Percentiles rank a stretch among this genome's conserved stretches.
These are phyloP conservation scores for Skeletonema tropicum DNA, from an alignment of 108 stramenopile genomes.

Conservation along the genomic window DNA sequence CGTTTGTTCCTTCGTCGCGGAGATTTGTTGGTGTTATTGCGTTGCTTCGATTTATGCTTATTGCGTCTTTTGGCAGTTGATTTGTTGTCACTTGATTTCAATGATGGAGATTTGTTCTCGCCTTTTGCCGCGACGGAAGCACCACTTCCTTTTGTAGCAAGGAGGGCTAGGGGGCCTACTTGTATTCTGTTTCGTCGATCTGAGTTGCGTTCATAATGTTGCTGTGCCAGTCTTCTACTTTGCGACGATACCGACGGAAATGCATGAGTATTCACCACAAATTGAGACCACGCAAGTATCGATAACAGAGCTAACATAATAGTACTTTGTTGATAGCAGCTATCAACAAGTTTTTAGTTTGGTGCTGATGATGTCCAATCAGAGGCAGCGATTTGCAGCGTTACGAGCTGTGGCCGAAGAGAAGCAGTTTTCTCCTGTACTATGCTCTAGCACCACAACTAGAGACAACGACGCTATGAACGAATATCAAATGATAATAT, in stretches of 20 bases:
- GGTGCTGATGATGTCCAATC: too few relatives aligned
- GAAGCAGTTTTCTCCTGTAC: too few relatives aligned
- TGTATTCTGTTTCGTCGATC: neutral
- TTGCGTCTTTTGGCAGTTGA: neutral
- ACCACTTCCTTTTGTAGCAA: neutral
- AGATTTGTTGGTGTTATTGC: neutral
- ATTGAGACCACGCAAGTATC: neutral
- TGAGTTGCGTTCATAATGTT: neutral
- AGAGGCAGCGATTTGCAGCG: too few relatives aligned
- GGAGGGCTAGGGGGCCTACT: neutral
- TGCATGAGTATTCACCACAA: neutral
- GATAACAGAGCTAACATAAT: neutral
- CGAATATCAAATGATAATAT: too few relatives aligned
- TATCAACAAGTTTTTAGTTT: neutral
- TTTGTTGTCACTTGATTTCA: neutral
- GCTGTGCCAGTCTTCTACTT: neutral
- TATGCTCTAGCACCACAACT: too few relatives aligned
- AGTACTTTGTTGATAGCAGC: neutral
- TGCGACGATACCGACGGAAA: neutral
- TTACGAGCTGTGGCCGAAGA: too few relatives aligned
- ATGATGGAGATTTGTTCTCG: neutral
- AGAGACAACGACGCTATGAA: too few relatives aligned
- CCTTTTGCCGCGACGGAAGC: neutral
- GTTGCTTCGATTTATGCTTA: neutral
- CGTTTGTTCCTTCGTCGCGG: constrained; percentile 3